Base-by-base conservation (phyloP, 2,329 filamentous ascomycete genomes). In the Venturia aucupariae region DNA sequence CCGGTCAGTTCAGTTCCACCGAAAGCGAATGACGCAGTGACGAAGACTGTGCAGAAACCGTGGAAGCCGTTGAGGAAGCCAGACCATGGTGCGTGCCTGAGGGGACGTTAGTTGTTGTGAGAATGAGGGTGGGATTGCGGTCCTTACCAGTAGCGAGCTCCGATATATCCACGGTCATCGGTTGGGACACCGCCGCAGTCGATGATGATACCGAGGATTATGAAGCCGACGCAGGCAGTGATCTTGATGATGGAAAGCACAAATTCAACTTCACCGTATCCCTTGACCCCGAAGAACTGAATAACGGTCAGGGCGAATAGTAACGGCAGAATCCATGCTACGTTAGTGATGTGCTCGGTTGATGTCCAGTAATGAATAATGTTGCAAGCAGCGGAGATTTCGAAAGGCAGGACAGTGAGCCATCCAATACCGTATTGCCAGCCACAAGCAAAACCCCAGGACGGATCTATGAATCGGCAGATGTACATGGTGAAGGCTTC, bases 11-110 rank as follows among this genome's bases (percentile, higher is more conserved):
- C 85, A 35, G 84, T 86, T 68, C 85, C 84, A 57, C 81, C 79
- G 72, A 86, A 87, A 59, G 84, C 78, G 68, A 87, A 87, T 2
- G 84, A 82, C n/a, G 84, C 84, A 38, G 84, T 86, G 66, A 86
- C 83, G 69, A 87, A 86, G 46, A 86, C 83, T 66, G 80, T 79
- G 72, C 84, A 86, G 69, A 87, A 81, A 46, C 85, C 85, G 73
- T 85, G 82, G 77, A 87, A 87, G 4, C 84, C 84, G 70, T 86
- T 78, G 62, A 71, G 68, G 71, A 82, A 81, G 1, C 83, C 82
- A 38, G 51, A 24, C 22, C 42, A 48, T 44, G 63, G 63, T 17
- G 63, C 35, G 38, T 64, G 62, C 61, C 61, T 62, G n/a, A 13
- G n/a, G 1, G 5, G 2, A 32, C 22, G 46, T 62, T 30, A 62